A percentile compares a stretch with the other conserved stretches of the same genome.
These are phyloP conservation scores for Pythium aristosporum DNA, from an alignment of 352 stramenopile genomes.

Conservation along the genomic window DNA sequence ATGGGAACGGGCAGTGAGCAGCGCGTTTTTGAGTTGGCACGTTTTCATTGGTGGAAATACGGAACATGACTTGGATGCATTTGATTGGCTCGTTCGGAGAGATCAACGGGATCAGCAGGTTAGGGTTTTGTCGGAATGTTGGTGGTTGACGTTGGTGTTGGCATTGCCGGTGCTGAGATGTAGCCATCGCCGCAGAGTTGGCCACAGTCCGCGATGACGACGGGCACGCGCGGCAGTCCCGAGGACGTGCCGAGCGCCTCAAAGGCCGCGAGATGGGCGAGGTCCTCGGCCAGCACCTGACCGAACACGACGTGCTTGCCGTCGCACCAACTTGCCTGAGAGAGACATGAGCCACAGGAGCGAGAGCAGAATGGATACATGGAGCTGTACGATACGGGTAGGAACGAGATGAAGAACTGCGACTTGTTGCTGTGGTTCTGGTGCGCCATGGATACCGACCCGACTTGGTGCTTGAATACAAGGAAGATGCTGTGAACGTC, in stretches of 20 bases:
- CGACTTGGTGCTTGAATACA: constrained; percentile 68
- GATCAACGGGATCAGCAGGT: constrained; percentile 1
- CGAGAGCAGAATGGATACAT: neutral
- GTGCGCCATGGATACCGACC: constrained; percentile 98
- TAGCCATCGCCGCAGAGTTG: constrained; percentile 54
- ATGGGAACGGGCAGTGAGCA: neutral
- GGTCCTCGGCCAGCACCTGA: constrained; percentile 86
- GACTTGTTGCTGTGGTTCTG: constrained; percentile 95
- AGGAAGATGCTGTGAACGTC: neutral
- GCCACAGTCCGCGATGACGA: constrained; percentile 58
- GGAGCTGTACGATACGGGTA: constrained; percentile 29
- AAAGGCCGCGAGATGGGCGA: constrained; percentile 46
- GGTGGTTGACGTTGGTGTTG: constrained; percentile 1
- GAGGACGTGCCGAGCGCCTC: constrained; percentile 50
- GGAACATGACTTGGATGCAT: constrained; percentile 23
- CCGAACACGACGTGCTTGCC: constrained; percentile 99
- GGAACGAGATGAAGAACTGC: constrained; percentile 99
- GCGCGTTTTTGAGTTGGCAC: constrained; percentile 46
- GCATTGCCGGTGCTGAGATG: constrained; percentile 11
- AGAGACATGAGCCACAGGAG: neutral
- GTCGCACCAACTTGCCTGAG: constrained; percentile 88
- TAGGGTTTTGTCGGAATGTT: constrained; percentile 21
- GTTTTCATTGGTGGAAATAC: constrained; percentile 47
- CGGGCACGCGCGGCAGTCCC: constrained; percentile 43
- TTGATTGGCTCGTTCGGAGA: constrained; percentile 20